Percentiles rank a stretch among this genome's conserved stretches.
These are phyloP conservation scores for Eleusine indica DNA, from an alignment of 176 grass and related monocot species.

Conservation along the genomic window DNA sequence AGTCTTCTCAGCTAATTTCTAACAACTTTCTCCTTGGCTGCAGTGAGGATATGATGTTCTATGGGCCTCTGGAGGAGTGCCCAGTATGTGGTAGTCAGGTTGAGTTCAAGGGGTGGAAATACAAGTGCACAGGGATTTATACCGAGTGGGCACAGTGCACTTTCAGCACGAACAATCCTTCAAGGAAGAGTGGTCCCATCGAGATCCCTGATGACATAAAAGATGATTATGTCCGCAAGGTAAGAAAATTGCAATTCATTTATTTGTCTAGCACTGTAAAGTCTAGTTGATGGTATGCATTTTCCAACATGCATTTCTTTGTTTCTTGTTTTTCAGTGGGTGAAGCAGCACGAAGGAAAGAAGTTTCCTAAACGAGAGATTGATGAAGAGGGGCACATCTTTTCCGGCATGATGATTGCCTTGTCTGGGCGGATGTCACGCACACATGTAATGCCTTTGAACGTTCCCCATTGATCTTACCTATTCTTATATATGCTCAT, in stretches of 20 bases:
- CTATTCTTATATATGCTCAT: neutral
- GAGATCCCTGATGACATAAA: conserved; percentile 55
- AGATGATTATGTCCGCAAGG: conserved; percentile 53
- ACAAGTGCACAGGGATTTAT: conserved; percentile 56
- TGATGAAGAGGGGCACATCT: conserved; percentile 47
- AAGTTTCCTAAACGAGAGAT: conserved; percentile 52
- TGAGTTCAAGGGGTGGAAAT: conserved; percentile 61
- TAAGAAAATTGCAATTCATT: conserved; percentile 18
- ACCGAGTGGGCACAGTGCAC: conserved; percentile 69
- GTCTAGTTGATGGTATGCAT: neutral
- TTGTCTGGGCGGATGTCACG: conserved; percentile 79
- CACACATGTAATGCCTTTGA: conserved; percentile 62
- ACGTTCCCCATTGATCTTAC: neutral
- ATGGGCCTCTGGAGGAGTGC: conserved; percentile 70
- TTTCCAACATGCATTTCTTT: conserved; percentile 2
- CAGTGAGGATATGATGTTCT: conserved; percentile 88
- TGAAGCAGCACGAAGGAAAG: conserved; percentile 50
- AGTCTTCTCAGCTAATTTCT: conserved; percentile 11
- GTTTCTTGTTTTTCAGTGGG: conserved; percentile 59
- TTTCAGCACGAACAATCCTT: conserved; percentile 46
- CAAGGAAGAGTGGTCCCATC: conserved; percentile 40
- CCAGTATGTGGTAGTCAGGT: conserved; percentile 57
- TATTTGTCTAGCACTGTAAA: neutral
- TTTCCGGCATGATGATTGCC: conserved; percentile 66
- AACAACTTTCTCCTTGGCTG: neutral